phyloP scores from a whole-genome alignment of 768 basidiomycete genomes.

The Sarcodon aspratus region DNA sequence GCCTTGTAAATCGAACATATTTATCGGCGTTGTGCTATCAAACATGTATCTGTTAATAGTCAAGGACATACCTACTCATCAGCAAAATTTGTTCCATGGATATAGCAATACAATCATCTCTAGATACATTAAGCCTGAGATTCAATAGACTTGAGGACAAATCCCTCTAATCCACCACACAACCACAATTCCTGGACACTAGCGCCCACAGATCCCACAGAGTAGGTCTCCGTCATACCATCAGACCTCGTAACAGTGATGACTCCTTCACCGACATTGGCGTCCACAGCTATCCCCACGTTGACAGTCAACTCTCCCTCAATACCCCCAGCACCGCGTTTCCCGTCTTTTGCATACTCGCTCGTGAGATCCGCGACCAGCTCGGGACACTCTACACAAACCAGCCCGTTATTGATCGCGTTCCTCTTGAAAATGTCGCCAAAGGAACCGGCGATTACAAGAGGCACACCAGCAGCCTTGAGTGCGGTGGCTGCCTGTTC shows the following conservation, averaged over 20 bases:
- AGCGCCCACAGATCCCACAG: constrained; percentile 68
- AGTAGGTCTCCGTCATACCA: constrained; percentile 43
- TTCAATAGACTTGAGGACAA: constrained; percentile 65
- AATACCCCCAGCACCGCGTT: constrained; percentile 67
- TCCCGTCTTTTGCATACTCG: constrained; percentile 60
- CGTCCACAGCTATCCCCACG: constrained; percentile 45
- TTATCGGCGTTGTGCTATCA: no score
- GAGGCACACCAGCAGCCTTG: constrained; percentile 83
- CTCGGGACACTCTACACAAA: constrained; percentile 88
- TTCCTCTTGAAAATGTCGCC: constrained; percentile 99
- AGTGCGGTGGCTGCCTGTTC: constrained; percentile 98
- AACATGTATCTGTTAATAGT: not conserved
- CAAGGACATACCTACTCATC: not conserved
- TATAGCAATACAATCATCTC: not conserved
- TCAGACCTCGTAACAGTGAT: constrained; percentile 17
- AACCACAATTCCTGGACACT: constrained; percentile 99
- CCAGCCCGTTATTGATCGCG: constrained; percentile 95
- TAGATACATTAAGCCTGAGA: constrained; percentile 9
- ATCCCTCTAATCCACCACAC: constrained; percentile 89
- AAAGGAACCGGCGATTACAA: constrained; percentile 96
- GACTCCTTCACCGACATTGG: constrained; percentile 44
- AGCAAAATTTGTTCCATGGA: not conserved
- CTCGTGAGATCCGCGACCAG: constrained; percentile 78
- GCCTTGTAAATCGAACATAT: constrained; percentile 27
- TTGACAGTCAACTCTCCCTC: constrained; percentile 81